A percentile compares a stretch with the other conserved stretches of the same genome.
These are phyloP conservation scores for Cucurbita maxima DNA, from an alignment of 306 rosid species.

Conservation along the genomic window DNA sequence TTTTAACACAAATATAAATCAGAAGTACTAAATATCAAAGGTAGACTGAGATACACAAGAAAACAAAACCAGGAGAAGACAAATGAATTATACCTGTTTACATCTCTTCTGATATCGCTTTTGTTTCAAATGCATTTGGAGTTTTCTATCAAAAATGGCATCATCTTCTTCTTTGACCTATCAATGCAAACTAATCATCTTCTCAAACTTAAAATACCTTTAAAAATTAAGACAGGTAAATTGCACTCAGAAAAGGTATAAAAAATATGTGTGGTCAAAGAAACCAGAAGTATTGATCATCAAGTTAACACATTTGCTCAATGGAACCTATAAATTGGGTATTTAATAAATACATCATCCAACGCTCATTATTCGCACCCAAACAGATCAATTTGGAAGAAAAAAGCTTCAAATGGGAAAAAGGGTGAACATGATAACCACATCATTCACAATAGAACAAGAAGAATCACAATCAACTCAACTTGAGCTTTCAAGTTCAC, in stretches of 20 bases:
- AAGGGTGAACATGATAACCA: no score
- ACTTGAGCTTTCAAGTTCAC: no score
- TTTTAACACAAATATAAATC: neutral
- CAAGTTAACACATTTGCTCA: no score
- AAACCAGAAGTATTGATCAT: no score
- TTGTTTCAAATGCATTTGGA: slow-evolving; percentile 58
- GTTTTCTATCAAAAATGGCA: slow-evolving; percentile 52
- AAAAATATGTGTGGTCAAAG: neutral
- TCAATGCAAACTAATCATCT: slow-evolving; percentile 1
- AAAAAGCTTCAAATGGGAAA: no score
- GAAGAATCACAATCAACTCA: no score
- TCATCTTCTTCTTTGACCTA: slow-evolving; percentile 98
- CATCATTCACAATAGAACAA: no score
- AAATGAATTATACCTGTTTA: slow-evolving; percentile 32
- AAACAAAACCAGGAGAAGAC: slow-evolving; percentile 5
- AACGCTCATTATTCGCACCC: no score
- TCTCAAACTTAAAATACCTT: neutral
- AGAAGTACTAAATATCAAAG: neutral
- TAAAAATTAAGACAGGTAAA: neutral
- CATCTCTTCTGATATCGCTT: slow-evolving; percentile 51
- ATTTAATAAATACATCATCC: no score
- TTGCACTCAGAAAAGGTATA: neutral
- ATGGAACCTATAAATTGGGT: no score
- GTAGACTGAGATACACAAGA: neutral
- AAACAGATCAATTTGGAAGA: no score